Base-by-base conservation (phyloP, 805 yeast genomes). In the Starmerella lactis-condensi region DNA sequence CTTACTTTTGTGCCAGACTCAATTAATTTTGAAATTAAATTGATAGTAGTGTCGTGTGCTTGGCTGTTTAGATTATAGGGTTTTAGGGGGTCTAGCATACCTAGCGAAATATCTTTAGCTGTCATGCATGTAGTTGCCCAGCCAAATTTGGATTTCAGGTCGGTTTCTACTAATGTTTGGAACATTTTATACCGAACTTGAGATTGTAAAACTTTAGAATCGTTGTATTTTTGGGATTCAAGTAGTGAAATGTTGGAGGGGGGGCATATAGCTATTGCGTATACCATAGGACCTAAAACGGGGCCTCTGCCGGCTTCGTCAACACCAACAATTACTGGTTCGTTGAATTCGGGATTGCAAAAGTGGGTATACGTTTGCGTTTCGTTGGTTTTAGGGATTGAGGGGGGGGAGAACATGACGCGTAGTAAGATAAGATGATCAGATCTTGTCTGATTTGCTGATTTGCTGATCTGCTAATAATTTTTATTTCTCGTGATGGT, bases 281-380 rank as follows among this genome's bases (percentile, higher is more conserved):
- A 89, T 2, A 89, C 98, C 98, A 89, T 89, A 0, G 96, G 92
- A 0, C 98, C 98, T 24, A 91, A 46, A 0, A 91, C 95, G 0
- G 99, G 99, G 0, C 99, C 99, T 42, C 99, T 64, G 1, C 99
- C 99, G 0, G 99, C 99, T 51, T 89, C 99, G 52, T 89, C 99
- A 1, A 89, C 93, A 1, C 99, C 99, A 8, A 89, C 53, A 6
- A 72, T 62, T 12, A 52, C 55, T 1, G 46, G 43, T 26, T 35
- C 42, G 10, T 33, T 33, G 1, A 13, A 4, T 5, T 28, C 14
- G 2, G 5, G 5, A 4, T 24, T 27, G 2, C 46, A 43, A 4
- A 22, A 24, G 17, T 36, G 42, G 24, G 45, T 46, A 24, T 45
- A 42, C 4, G 50, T 51, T 28, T 33, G 38, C 2, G 45, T 42